Conservation (phyloP, 495 filamentous ascomycete species). For the Lasiosphaeriaceae sp. region DNA sequence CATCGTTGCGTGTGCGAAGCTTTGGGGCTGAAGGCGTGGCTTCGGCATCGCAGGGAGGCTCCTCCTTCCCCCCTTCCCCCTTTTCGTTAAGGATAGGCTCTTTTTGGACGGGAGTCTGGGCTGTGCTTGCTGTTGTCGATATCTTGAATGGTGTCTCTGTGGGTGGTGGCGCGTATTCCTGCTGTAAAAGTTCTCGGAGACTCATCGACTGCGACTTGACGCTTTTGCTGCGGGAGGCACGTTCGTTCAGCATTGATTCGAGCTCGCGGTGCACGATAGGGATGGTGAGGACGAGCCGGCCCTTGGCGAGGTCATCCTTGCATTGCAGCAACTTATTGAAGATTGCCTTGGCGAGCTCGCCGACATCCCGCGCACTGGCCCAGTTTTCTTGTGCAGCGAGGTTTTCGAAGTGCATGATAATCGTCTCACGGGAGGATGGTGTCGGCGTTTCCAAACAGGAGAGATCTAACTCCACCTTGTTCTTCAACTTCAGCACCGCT, state of each 20-base stretch:
- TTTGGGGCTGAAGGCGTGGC: neutral
- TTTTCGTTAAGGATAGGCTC: neutral
- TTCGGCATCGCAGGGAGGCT: neutral
- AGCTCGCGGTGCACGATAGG: constrained; percentile 34
- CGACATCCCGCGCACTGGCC: constrained; percentile 67
- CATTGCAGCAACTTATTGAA: constrained; percentile 40
- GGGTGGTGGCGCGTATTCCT: neutral
- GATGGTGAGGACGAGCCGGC: constrained; percentile 25
- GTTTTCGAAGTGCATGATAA: constrained; percentile 36
- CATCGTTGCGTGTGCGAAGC: neutral
- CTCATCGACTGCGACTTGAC: neutral
- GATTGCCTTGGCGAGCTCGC: constrained; percentile 51
- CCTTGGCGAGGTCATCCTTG: constrained; percentile 17
- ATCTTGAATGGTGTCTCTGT: neutral
- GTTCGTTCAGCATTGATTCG: constrained; percentile 44
- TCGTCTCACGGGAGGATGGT: constrained; percentile 8
- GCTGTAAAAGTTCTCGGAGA: neutral
- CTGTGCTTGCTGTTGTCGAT: neutral
- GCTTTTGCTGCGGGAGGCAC: constrained; percentile 21
- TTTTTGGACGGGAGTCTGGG: neutral
- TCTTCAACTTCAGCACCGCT: constrained; percentile 16
- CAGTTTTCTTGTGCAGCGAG: constrained; percentile 51
- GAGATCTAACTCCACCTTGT: constrained; percentile 36
- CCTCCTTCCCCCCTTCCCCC: neutral
- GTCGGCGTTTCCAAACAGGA: constrained; percentile 30